Conservation (phyloP, 768 basidiomycete species). For the Mycena indigotica region DNA sequence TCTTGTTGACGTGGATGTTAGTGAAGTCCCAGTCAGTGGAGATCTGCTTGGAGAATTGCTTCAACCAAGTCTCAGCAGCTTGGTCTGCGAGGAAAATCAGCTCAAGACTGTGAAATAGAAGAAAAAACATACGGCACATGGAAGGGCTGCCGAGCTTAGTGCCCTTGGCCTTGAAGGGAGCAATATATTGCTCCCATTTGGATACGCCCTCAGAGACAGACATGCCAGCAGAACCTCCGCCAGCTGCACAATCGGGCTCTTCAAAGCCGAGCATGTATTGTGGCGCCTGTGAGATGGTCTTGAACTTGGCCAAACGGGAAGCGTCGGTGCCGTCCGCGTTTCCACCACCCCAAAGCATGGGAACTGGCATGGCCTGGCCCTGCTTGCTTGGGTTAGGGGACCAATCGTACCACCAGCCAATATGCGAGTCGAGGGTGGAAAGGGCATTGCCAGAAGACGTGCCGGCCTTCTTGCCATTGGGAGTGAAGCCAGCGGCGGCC, state of each 20-base stretch:
- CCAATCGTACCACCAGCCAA: conserved; percentile 43
- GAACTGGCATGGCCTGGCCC: conserved; percentile 43
- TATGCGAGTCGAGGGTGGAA: conserved; percentile 40
- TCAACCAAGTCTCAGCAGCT: conserved; percentile 50
- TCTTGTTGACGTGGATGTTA: conserved; percentile 52
- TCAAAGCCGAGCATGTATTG: conserved; percentile 48
- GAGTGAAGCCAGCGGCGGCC: conserved; percentile 32
- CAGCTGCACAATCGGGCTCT: conserved; percentile 49
- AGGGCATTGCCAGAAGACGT: conserved; percentile 49
- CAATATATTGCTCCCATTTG: conserved; percentile 44
- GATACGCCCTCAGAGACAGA: conserved; percentile 42
- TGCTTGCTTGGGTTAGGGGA: conserved; percentile 43
- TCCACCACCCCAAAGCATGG: conserved; percentile 51
- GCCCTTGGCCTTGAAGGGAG: conserved; percentile 42
- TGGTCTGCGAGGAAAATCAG: conserved; percentile 45
- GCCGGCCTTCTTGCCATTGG: conserved; percentile 49
- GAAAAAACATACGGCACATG: conserved; percentile 47
- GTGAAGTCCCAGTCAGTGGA: conserved; percentile 49
- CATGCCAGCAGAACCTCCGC: conserved; percentile 49
- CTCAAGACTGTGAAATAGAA: not conserved
- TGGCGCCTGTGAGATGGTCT: conserved; percentile 36
- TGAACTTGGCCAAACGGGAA: conserved; percentile 39
- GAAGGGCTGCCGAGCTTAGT: conserved; percentile 47
- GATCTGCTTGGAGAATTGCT: conserved; percentile 40
- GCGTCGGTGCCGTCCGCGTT: conserved; percentile 42